Evolutionary conservation across 768 basidiomycete genomes (phyloP).

Genomic region (Leccinum rimulosum): DNA sequence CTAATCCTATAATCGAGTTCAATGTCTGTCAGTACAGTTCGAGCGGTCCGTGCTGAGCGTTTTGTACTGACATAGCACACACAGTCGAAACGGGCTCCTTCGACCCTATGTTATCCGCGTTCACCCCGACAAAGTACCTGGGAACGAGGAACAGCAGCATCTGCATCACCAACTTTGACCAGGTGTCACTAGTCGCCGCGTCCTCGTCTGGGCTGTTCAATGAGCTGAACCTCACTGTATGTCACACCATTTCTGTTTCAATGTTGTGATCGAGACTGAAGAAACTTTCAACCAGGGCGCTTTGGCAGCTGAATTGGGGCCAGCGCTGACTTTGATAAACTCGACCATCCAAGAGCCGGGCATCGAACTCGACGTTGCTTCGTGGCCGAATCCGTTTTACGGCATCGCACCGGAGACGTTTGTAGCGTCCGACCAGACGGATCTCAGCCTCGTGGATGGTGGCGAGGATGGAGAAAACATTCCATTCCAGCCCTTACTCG

Average conservation of each 20-base stretch:
- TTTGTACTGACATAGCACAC: not conserved
- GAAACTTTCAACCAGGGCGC: slow-evolving; percentile 6
- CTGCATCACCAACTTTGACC: slow-evolving; percentile 38
- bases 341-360: slow-evolving; percentile 25
- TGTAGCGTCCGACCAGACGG: slow-evolving; percentile 29
- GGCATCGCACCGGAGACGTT: slow-evolving; percentile 36
- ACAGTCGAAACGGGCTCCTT: slow-evolving; percentile 41
- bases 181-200: slow-evolving; percentile 36
- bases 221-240: slow-evolving; percentile 26
- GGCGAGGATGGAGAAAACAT: slow-evolving; percentile 44
- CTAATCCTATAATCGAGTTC: slow-evolving; percentile 36
- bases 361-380: slow-evolving; percentile 30
- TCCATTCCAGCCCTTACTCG: slow-evolving; percentile 49
- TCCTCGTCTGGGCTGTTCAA: slow-evolving; percentile 40
- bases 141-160: slow-evolving; percentile 36
- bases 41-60: not conserved
- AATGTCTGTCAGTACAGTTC: slow-evolving; percentile 29
- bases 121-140: slow-evolving; percentile 43
- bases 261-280: not conserved
- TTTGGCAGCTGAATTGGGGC: slow-evolving; percentile 10
- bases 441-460: slow-evolving; percentile 39
- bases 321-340: slow-evolving; percentile 16
- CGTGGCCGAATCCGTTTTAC: slow-evolving; percentile 38
- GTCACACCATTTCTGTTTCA: not conserved
- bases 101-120: slow-evolving; percentile 44